These are phyloP conservation scores for Daucus carota DNA, from an alignment of 129 eudicot species.

Conservation along the genomic window DH1_v3.0 NC_030386.2:14858501-14859000, in stretches of 20 bases:
- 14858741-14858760: background rate
- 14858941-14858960: no score
- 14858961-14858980: no score
- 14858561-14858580: conserved; percentile 69
- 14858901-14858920: no score
- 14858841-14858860: no score
- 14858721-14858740: background rate
- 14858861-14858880: no score
- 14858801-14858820: no score
- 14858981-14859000: no score
- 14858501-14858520: background rate
- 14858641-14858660: conserved; percentile 46
- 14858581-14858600: conserved; percentile 45
- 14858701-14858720: conserved; percentile 80
- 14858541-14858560: conserved; percentile 35
- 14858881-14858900: no score
- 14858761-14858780: background rate
- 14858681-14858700: conserved; percentile 31
- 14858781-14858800: no score
- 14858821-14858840: no score
- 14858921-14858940: no score
- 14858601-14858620: conserved; percentile 72
- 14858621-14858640: conserved; percentile 63
- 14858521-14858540: background rate
- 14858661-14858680: conserved; percentile 24